Evolutionary conservation across 2,329 filamentous ascomycete genomes (phyloP), one percentile per base, ranked within the genome.

Genomic region (Nothophoma quercina): DNA sequence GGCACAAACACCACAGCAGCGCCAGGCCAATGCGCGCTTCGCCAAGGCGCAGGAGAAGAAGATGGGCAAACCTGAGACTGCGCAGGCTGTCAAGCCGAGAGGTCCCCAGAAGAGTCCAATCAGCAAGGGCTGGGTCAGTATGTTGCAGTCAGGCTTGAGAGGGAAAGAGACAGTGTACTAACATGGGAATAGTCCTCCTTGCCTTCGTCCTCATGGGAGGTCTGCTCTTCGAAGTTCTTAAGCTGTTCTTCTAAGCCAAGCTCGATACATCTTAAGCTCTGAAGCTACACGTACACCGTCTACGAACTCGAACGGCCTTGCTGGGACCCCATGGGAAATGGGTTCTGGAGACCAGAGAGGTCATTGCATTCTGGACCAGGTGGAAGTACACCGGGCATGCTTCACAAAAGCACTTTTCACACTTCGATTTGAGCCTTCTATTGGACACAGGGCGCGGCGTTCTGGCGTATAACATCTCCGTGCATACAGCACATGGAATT

Each of bases 1-100:
- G 89, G 89, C 87, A 65, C 90, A 93, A 87, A 95, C 90, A 63
- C 90, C 88, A 64, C 85, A 91, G 76, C 91, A 95, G 81, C 88
- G 90, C 74, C 86, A 86, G 70, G 87, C 88, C 59, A 95, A 95
- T 79, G 85, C 85, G 70, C 88, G 89, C 77, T 96, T 91, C 77
- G 87, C 83, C 63, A 88, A 88, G 73, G 82, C 84, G 46, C 87
- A 93, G 73, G 86, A 89, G 71, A 79, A 81, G 55, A 89, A 87
- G 71, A 88, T 89, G 75, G 90, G 90, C 77, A 91, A 90, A 79
- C 75, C 77, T 2, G 63, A 79, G 58, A 62, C 67, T 19, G 67
- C 71, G 7, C 65, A 76, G 42, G 79, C 81, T 68, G 85, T 85
- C 78, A 80, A 81, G 66, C 75, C 80, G 59, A 43, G 53, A 12